Base-by-base conservation (phyloP, 2,329 filamentous ascomycete genomes). In the Mycosphaerella sp. region DNA sequence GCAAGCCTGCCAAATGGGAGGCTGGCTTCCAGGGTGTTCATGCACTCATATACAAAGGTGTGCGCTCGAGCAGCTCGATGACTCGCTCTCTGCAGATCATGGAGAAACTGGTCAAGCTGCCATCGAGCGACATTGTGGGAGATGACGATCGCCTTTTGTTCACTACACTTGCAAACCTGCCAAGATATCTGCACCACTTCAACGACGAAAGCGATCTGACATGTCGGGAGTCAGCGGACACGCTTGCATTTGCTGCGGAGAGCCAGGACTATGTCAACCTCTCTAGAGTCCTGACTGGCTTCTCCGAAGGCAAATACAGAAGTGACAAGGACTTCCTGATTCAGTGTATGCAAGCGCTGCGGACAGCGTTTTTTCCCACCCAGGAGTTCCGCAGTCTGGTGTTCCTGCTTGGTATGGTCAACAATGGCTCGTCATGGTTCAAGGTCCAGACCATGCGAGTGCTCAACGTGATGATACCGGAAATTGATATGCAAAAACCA, bases 381-480 rank as follows among this genome's bases (percentile, higher is more conserved):
- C 80, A 88, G 54, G 92, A 97, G 63, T 89, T 95, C 62, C 81
- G 84, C 56, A 88, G 89, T 75, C 73, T 98, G 9, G 89, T 90
- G 0, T 96, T 95, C 73, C 74, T 97, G 42, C 88, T 97, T 72
- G 90, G 93, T 1, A 79, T 96, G 45, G 77, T 98, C 50, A 95
- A 91, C 11, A 98, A 98, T 67, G 86, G 85, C 34, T 80, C 86
- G 1, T 80, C 87, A 2, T 96, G 90, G 88, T 87, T 97, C 70
- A 95, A 95, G 69, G 77, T 91, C 42, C 92, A 93, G 74, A 90
- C 88, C 0, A 95, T 98, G 87, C 85, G 89, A 56, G 84, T 97
- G 10, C 80, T 98, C 0, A 87, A 87, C 65, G 80, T 87, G 17
- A 76, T 95, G 55, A 87, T 98, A 45, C 89, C 90, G 0, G 86